A percentile compares a stretch with the other conserved stretches of the same genome.
Evolutionary conservation across 2,329 filamentous ascomycete genomes (phyloP).

Genomic region (Acrocalymma vagum): DNA sequence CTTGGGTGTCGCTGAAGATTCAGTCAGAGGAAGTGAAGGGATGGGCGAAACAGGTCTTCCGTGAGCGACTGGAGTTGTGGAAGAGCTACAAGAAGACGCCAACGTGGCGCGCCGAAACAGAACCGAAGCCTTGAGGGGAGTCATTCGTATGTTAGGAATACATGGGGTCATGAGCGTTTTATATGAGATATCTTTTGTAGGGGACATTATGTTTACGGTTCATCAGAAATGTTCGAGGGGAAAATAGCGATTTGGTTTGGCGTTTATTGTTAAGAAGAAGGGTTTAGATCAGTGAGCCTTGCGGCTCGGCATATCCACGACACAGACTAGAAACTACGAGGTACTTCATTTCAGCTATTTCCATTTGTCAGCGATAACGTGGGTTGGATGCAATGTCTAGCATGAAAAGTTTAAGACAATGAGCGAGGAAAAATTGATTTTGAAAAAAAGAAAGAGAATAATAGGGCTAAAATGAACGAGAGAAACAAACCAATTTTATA

Average conservation of each 20-base stretch:
- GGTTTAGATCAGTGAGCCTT: conserved; percentile 8
- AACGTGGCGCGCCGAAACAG: conserved; percentile 35
- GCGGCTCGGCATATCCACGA: conserved; percentile 8
- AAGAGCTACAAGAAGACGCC: conserved; percentile 48
- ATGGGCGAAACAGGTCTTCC: conserved; percentile 80
- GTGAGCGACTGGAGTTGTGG: conserved; percentile 81
- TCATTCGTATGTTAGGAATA: not conserved
- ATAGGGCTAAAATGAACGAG: too few species aligned
- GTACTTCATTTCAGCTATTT: not conserved
- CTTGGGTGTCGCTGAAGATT: conserved; percentile 78
- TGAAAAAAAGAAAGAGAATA: too few species aligned
- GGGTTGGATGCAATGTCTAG: too few species aligned
- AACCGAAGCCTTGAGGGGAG: conserved; percentile 27
- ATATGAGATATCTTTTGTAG: too few species aligned
- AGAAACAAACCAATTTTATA: too few species aligned
- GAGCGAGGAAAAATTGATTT: too few species aligned
- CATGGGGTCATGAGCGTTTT: not conserved
- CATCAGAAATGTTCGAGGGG: too few species aligned
- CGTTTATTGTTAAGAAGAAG: conserved; percentile 13
- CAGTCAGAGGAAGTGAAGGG: conserved; percentile 77
- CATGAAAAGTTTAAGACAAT: too few species aligned
- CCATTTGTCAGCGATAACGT: not conserved
- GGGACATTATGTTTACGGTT: too few species aligned
- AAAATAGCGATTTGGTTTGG: conserved; percentile 1
- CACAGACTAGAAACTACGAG: too few species aligned